Evolutionary conservation across 2,329 filamentous ascomycete species (phyloP).

Genomic region (Trichoderma sp.): DNA sequence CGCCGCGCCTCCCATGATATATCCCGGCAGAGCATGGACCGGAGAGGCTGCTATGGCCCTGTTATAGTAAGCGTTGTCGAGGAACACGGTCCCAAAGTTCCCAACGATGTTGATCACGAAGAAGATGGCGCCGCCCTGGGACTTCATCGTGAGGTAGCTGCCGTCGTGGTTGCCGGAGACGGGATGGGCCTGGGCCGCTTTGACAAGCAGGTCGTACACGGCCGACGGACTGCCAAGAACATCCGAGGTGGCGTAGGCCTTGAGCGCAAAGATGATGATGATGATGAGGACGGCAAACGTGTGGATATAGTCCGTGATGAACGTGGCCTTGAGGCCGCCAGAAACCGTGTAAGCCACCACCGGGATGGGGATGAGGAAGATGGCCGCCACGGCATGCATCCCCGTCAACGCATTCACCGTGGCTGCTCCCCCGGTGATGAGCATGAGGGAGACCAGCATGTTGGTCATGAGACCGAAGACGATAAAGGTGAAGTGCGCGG

Average conservation of each 20-base stretch:
- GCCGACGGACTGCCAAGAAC: slow-evolving; percentile 72
- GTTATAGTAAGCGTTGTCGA: slow-evolving; percentile 90
- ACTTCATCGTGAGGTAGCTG: slow-evolving; percentile 82
- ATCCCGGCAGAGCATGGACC: slow-evolving; percentile 83
- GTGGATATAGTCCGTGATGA: slow-evolving; percentile 84
- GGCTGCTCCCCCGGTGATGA: slow-evolving; percentile 73
- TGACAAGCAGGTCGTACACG: slow-evolving; percentile 76
- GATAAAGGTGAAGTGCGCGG: slow-evolving; percentile 76
- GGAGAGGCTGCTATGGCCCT: slow-evolving; percentile 89
- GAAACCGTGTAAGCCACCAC: slow-evolving; percentile 73
- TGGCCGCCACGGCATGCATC: slow-evolving; percentile 70
- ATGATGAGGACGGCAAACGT: slow-evolving; percentile 84
- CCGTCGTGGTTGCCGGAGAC: slow-evolving; percentile 79
- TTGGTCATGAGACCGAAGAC: slow-evolving; percentile 83
- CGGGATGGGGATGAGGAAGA: slow-evolving; percentile 35
- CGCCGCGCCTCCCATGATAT: slow-evolving; percentile 80
- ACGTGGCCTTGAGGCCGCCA: slow-evolving; percentile 82
- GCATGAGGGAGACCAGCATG: slow-evolving; percentile 84
- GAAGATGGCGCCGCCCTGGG: slow-evolving; percentile 75
- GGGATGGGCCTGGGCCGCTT: slow-evolving; percentile 69
- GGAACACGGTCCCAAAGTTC: slow-evolving; percentile 82
- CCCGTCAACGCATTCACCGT: slow-evolving; percentile 57
- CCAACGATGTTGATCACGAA: slow-evolving; percentile 87
- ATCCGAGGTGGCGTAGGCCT: slow-evolving; percentile 73
- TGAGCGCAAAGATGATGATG: slow-evolving; percentile 82